Conservation (phyloP, 306 rosid species). For the Prunus salicina region DNA sequence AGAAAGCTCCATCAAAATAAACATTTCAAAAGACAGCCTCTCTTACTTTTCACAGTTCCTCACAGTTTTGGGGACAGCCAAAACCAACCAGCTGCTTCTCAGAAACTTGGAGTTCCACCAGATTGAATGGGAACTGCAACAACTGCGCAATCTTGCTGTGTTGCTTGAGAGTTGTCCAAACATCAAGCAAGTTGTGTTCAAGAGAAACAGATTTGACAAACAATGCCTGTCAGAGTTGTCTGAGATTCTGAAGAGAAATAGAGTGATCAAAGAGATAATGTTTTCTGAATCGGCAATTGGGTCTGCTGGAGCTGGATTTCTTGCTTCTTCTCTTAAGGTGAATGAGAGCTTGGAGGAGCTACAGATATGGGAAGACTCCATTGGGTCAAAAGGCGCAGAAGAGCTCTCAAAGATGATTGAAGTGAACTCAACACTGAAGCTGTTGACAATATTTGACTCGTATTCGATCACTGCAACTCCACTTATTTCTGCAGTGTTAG, state of each 20-base stretch:
- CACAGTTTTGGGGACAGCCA: constrained; percentile 38
- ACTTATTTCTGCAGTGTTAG: constrained; percentile 81
- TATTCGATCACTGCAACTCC: constrained; percentile 71
- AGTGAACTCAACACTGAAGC: constrained; percentile 66
- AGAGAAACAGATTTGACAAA: constrained; percentile 56
- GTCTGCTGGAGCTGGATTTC: constrained; percentile 56
- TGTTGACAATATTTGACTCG: constrained; percentile 75
- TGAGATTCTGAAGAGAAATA: constrained; percentile 47
- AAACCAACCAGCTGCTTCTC: constrained; percentile 36
- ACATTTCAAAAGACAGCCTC: constrained; percentile 52
- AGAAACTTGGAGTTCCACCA: constrained; percentile 78
- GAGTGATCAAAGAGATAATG: constrained; percentile 73
- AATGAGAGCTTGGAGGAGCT: constrained; percentile 75
- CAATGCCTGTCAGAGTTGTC: constrained; percentile 51
- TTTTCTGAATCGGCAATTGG: constrained; percentile 73
- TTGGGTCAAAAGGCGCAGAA: constrained; percentile 91
- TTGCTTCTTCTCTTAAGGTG: constrained; percentile 72
- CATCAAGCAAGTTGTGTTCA: constrained; percentile 51
- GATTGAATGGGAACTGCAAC: constrained; percentile 60
- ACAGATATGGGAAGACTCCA: constrained; percentile 93
- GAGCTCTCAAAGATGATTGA: constrained; percentile 94
- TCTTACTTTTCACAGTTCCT: constrained; percentile 52
- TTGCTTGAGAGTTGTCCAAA: constrained; percentile 43
- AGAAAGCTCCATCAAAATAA: constrained; percentile 67
- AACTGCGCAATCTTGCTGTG: constrained; percentile 38